These are phyloP conservation scores for Acanthochlamys bracteata DNA, from an alignment of 106 monocot species.

Conservation along the genomic window DNA sequence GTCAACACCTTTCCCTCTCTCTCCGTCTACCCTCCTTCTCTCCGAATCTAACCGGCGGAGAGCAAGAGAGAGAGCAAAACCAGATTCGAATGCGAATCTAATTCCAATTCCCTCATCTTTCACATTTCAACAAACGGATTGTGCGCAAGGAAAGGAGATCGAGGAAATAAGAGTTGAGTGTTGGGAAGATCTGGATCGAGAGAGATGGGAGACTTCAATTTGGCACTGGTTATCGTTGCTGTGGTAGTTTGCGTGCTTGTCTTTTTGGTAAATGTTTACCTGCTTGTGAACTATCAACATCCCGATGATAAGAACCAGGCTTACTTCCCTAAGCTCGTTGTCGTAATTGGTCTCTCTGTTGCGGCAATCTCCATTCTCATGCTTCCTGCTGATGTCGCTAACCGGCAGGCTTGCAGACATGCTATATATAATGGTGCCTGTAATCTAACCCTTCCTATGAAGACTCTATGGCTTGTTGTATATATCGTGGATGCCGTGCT, in stretches of 20 bases:
- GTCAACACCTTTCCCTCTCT: background rate
- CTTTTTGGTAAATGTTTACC: slow-evolving; percentile 69
- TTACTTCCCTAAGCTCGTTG: slow-evolving; percentile 89
- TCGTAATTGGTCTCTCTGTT: slow-evolving; percentile 75
- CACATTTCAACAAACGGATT: background rate
- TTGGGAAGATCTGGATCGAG: background rate
- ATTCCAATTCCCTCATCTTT: background rate
- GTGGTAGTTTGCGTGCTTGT: slow-evolving; percentile 67
- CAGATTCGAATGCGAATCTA: background rate
- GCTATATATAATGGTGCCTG: slow-evolving; percentile 87
- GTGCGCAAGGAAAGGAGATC: background rate
- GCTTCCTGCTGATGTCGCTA: slow-evolving; percentile 97
- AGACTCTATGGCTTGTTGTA: slow-evolving; percentile 82
- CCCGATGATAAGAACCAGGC: slow-evolving; percentile 95
- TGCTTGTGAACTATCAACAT: slow-evolving; percentile 91
- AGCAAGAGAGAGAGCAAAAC: background rate
- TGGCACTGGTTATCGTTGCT: slow-evolving; percentile 86
- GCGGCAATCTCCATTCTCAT: slow-evolving; percentile 94
- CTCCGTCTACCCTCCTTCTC: background rate
- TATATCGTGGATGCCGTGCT: slow-evolving; percentile 78
- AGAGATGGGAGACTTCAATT: slow-evolving; percentile 90
- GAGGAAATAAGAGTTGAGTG: background rate
- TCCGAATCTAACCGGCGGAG: background rate
- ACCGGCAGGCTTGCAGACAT: slow-evolving; percentile 70
- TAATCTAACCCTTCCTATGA: slow-evolving; percentile 80